Evolutionary conservation across 306 rosid species (phyloP), one percentile per base, ranked within the genome.

Genomic region (Medicago ruthenica): DNA sequence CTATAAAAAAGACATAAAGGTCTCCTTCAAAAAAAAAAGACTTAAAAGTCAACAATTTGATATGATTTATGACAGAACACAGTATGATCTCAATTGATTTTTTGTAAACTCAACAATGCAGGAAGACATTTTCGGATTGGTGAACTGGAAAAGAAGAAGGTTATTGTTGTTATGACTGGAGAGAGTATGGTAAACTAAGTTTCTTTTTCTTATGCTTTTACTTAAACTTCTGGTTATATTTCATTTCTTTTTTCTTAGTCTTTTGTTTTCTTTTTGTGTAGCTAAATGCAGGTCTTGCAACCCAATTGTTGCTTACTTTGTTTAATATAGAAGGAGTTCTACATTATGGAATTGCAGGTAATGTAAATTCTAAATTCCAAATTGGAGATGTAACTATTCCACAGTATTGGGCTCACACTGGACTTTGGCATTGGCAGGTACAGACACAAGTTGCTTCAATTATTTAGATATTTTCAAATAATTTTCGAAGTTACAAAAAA

Each of bases 401-500:
- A 4, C 87, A 75, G 20, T 84, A 58, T 63, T 89, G 96, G 97
- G 93, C 96, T 8, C 98, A 93, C n/a, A 79, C 88, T 8, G 96
- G 93, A 55, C 92, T 85, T 15, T 91, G 96, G 97, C 85, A 86
- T 76, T 91, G 96, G 98, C 96, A 93, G 98, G 92, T 92, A 83
- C 13, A 20, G 0, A 37, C 12, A 34, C 5, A 34, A 34, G 4
- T 4, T 63, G n/a, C 4, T 21, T 55, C 15, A 10, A 55, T 55
- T 20, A 9, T 20, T 11, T 55, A 0, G 14, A 55, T 6, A 9
- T 55, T 20, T 55, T 20, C 8, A 50, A 24, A 3, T 24, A 1
- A 3, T 24, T 24, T 24, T 24, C 27, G 1, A 24, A 24, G 27
- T 3, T 24, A 24, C 27, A 24, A 24, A 24, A 24, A 24, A n/a